Conservation (phyloP, 768 basidiomycete genomes). For the Rhodosporidiobolus odoratus region DNA sequence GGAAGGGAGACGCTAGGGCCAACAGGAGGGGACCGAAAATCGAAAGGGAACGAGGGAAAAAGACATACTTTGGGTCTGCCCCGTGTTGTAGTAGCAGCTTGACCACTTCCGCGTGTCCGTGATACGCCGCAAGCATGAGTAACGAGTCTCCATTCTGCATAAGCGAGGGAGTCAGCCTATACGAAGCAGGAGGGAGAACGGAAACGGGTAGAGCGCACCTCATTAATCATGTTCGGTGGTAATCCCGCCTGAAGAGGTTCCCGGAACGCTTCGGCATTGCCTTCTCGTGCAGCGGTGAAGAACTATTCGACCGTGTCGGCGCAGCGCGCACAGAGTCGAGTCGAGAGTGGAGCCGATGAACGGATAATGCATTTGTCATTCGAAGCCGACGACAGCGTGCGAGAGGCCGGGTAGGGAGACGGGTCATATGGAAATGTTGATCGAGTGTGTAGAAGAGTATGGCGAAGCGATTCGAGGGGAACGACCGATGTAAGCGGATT, state of each 20-base stretch:
- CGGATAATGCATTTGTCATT: too few species aligned
- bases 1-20: background rate
- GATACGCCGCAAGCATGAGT: conserved; percentile 71
- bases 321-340: background rate
- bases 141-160: conserved; percentile 63
- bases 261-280: conserved; percentile 1
- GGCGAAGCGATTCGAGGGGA: background rate
- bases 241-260: conserved; percentile 50
- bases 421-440: background rate
- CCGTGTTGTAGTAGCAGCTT: conserved; percentile 56
- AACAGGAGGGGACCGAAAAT: background rate
- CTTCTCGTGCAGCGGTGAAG: conserved; percentile 19
- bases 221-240: conserved; percentile 66
- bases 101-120: conserved; percentile 59
- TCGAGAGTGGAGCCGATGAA: background rate
- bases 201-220: conserved; percentile 24
- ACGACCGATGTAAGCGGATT: background rate
- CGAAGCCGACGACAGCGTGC: background rate
- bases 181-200: background rate
- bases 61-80: conserved; percentile 51
- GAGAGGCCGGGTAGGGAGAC: background rate
- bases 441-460: background rate
- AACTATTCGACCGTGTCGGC: conserved; percentile 19
- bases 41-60: background rate
- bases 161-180: background rate